A percentile compares a stretch with the other conserved stretches of the same genome.
Conservation (phyloP, 2,329 filamentous ascomycete genomes). For the Xylaria polymorpha region DNA sequence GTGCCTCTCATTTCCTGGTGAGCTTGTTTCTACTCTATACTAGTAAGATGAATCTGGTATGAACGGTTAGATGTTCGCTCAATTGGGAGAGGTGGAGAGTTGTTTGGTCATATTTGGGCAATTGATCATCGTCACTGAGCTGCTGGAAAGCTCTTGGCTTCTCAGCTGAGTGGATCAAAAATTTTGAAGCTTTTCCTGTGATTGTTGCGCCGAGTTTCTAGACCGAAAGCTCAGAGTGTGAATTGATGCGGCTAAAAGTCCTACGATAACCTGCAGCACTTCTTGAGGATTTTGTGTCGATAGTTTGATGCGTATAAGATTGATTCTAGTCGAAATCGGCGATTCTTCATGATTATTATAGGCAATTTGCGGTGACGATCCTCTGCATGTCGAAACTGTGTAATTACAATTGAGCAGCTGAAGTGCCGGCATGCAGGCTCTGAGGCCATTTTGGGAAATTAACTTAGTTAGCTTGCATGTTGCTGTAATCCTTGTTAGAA, state of each 20-base stretch:
- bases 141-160: slow-evolving; percentile 20
- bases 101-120: neutral
- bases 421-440: slow-evolving; percentile 9
- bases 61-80: neutral
- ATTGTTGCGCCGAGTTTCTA: neutral
- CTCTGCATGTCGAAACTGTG: neutral
- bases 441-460: slow-evolving; percentile 20
- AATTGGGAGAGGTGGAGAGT: neutral
- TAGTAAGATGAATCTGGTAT: slow-evolving; percentile 8
- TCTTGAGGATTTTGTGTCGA: slow-evolving; percentile 12
- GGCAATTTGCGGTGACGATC: slow-evolving; percentile 26
- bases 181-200: neutral
- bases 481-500: neutral
- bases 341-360: slow-evolving; percentile 17
- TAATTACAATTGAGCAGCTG: slow-evolving; percentile 26
- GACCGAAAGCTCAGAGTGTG: neutral
- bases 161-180: neutral
- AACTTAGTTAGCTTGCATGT: neutral
- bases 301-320: slow-evolving; percentile 29
- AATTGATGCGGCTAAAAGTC: neutral
- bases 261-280: neutral
- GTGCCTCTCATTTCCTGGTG: neutral
- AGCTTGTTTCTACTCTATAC: neutral
- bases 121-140: slow-evolving; percentile 27
- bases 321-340: slow-evolving; percentile 9